phyloP scores from a whole-genome alignment of 371 early-diverging fungal species.

The Funneliformis caledonium region DNA sequence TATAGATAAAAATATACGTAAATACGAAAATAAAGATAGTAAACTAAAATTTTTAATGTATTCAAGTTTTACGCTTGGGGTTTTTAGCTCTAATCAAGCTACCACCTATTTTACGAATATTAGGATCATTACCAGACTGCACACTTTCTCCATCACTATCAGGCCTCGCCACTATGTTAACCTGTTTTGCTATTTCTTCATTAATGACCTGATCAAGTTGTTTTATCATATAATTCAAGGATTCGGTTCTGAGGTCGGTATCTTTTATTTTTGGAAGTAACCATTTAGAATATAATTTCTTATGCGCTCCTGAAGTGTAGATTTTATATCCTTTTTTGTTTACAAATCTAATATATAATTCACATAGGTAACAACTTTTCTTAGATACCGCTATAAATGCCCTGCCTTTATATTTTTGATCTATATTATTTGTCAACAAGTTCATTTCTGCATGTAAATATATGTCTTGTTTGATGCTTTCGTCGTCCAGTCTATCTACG shows the following conservation, averaged over 20 bases:
- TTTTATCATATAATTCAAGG: neutral
- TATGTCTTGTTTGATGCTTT: neutral
- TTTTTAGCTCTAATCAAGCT: too few species aligned
- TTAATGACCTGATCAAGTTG: neutral
- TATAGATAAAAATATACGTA: too few species aligned
- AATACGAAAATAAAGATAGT: too few species aligned
- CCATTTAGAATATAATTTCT: neutral
- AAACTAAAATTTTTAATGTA: too few species aligned
- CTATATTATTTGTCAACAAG: neutral
- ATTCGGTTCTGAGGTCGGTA: neutral
- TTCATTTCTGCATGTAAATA: slow-evolving; percentile 10
- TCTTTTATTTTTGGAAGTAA: neutral
- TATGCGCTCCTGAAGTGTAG: neutral
- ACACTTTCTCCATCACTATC: neutral
- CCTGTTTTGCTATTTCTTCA: neutral
- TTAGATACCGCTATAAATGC: neutral
- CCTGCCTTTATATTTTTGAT: neutral
- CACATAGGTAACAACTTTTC: neutral
- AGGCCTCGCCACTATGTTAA: neutral
- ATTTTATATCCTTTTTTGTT: neutral
- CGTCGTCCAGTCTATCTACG: neutral
- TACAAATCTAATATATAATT: neutral
- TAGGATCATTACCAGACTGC: neutral
- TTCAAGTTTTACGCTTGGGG: too few species aligned
- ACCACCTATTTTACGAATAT: neutral